phyloP scores from a whole-genome alignment of 2,329 filamentous ascomycete genomes.

The Trichoderma sp. region DNA sequence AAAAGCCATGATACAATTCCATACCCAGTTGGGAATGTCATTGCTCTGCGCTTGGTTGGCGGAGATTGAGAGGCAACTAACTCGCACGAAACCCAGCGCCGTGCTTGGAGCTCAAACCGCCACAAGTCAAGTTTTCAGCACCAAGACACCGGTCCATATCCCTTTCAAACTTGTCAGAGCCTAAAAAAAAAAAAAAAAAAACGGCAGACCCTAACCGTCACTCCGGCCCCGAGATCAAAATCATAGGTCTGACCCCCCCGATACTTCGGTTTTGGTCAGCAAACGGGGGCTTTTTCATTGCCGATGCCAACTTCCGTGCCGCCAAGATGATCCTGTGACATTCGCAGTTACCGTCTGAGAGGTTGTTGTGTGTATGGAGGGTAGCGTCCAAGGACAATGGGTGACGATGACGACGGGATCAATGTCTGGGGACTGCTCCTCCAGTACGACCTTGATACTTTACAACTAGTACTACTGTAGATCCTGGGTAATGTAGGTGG shows the following conservation, averaged over 20 bases:
- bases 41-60: background rate
- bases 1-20: background rate
- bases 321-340: background rate
- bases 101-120: background rate
- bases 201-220: background rate
- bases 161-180: background rate
- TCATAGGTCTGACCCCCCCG: background rate
- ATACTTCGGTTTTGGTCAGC: slow-evolving; percentile 9
- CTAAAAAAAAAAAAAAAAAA: too few relatives aligned
- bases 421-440: background rate
- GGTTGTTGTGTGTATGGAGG: background rate
- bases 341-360: background rate
- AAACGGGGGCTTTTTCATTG: background rate
- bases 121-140: background rate
- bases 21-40: background rate
- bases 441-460: background rate
- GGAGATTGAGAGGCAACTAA: background rate
- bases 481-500: background rate
- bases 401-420: background rate
- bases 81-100: too few relatives aligned
- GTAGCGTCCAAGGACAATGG: background rate
- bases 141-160: background rate
- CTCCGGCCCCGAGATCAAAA: background rate
- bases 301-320: slow-evolving; percentile 8
- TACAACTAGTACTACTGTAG: background rate